Evolutionary conservation across 31 red algal genomes (phyloP).

Genomic region (Porphyra umbilicalis): DNA sequence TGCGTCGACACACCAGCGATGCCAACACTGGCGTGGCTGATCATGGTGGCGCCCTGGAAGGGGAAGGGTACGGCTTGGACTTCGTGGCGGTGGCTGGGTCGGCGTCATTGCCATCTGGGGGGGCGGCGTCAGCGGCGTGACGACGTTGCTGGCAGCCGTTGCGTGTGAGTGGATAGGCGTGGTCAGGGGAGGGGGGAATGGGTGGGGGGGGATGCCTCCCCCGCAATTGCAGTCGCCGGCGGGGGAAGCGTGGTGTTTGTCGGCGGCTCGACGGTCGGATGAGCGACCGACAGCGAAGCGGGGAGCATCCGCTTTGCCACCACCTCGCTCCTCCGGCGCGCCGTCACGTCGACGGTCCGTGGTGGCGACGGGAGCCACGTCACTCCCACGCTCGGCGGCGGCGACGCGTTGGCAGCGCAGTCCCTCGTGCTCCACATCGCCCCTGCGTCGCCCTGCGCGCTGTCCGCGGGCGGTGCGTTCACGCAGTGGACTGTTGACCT

Average conservation of each 20-base stretch:
- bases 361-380: not conserved
- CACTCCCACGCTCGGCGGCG: not conserved
- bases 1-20: no score
- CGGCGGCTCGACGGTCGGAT: not conserved
- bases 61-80: no score
- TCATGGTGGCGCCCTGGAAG: no score
- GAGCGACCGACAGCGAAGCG: not conserved
- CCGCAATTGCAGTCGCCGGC: no score
- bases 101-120: no score
- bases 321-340: not conserved
- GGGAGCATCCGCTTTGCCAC: not conserved
- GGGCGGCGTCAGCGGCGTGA: no score
- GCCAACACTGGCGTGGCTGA: no score
- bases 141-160: no score
- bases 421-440: not conserved
- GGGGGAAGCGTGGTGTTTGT: not conserved
- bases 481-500: not conserved
- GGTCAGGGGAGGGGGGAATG: no score
- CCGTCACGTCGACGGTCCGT: not conserved
- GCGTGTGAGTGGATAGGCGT: no score
- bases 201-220: no score
- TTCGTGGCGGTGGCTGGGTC: no score
- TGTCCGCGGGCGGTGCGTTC: not conserved
- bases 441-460: not conserved
- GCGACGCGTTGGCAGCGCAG: not conserved